A percentile compares a stretch with the other conserved stretches of the same genome.
phyloP scores from a whole-genome alignment of 2,329 filamentous ascomycete species.

The Claviceps quebecensis region DNA sequence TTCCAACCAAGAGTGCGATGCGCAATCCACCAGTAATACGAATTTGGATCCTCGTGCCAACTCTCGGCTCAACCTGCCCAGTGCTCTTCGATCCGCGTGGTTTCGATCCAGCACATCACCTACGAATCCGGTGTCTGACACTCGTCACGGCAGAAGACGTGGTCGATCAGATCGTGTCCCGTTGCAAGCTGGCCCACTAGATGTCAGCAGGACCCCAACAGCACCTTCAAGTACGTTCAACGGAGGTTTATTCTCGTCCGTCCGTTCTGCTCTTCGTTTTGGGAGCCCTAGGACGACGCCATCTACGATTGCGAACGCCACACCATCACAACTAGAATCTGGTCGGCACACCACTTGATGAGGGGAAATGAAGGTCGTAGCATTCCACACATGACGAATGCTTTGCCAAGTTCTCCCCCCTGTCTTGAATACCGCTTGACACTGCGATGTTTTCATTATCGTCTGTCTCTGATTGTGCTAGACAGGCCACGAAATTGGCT shows the following conservation, averaged over 20 bases:
- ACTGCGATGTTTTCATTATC: no score
- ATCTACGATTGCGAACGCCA: constrained; percentile 15
- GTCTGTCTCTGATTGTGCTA: no score
- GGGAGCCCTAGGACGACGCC: constrained; percentile 11
- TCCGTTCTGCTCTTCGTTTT: constrained; percentile 20
- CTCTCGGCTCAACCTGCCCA: constrained; percentile 34
- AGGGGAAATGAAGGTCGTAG: neutral
- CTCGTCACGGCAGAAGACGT: constrained; percentile 1
- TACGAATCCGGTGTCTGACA: neutral
- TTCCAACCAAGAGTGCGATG: constrained; percentile 26
- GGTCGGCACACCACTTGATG: constrained; percentile 18
- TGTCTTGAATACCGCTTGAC: no score
- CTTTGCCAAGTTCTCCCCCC: no score
- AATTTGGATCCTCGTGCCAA: constrained; percentile 24
- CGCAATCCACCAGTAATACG: constrained; percentile 7
- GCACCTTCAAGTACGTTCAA: neutral
- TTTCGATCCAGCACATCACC: constrained; percentile 12
- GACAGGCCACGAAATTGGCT: no score
- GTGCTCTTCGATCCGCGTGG: constrained; percentile 26
- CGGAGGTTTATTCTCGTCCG: constrained; percentile 17
- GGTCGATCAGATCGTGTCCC: neutral
- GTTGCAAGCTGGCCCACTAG: constrained; percentile 3
- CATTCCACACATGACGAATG: neutral
- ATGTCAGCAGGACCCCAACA: constrained; percentile 5
- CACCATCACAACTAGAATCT: constrained; percentile 34